Base-by-base conservation (phyloP, 1,284 basidiomycete genomes). In the Stygiomarasmius scandens region DNA sequence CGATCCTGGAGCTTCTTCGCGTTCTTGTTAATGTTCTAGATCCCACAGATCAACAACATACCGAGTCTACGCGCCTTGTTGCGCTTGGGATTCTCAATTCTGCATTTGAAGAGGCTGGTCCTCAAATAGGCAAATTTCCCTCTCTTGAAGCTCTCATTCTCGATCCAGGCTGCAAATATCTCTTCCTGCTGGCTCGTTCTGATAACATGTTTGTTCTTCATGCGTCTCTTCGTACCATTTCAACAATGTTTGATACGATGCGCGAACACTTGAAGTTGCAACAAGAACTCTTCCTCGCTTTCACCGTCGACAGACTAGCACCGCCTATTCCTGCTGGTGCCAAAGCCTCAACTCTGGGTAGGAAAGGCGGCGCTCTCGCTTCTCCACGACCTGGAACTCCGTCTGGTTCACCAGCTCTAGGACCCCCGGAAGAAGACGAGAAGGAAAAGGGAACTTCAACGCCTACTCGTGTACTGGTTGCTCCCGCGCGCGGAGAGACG, bases 11-110 rank as follows among this genome's bases (percentile, higher is more conserved):
- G 70, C 86, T 99, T 2, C 79, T 99, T 38, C 89, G 96, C 1
- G 97, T 99, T 25, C 83, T 99, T 49, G 89, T 98, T 66, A 96
- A 96, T 62, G 91, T 99, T 22, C 82, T 99, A 24, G 95, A 99
- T 71, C 97, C 97, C 16, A 91, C 87, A 64, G 95, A 97, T 67
- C 89, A 93, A 62, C 87, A 96, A 55, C 96, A 99, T 71, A 98
- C 97, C 3, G 96, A 98, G 71, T 94, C 96, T 2, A 98, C 97
- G 64, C 89, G 97, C 5, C 79, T 98, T 11, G 91, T 93, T 48
- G 92, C 95, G 0, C 82, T 99, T 32, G 85, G 90, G 0, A 90
- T 97, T 54, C 81, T 99, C 51, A 95, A 95, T 66, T 82, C 89
- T n/a, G 89, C 93, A 1, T 87, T 99, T 60, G 95, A 98, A 73